Evolutionary conservation across 164 flowering plant genomes (phyloP), one percentile per base, ranked within the genome.

Genomic region (Saururus chinensis): DNA sequence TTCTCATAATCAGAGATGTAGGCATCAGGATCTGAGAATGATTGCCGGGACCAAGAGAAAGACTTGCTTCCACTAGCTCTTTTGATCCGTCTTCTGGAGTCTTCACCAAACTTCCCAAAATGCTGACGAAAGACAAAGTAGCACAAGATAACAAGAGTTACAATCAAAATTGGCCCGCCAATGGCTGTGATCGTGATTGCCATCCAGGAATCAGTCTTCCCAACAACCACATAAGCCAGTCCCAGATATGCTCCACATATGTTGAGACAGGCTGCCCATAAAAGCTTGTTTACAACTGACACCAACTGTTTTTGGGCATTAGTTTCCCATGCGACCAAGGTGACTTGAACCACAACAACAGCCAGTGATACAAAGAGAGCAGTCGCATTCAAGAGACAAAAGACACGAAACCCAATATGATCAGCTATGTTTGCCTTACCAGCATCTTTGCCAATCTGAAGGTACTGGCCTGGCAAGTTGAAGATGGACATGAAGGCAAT

Each of bases 251-350:
- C 87, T 4, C 87, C 92, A 56, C 92, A 88, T 19, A 96, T 93
- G 83, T 89, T 82, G 19, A 84, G 68, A 61, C 91, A 85, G 21
- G 98, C 98, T 49, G 92, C 82, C 98, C 97, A 93, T 92, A 90
- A 88, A 12, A 90, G 80, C 77, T 93, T 93, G 83, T 90, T 93
- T 21, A 88, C 82, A 0, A 93, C 87, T 0, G 95, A 85, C 19
- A 93, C 93, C 4, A 93, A 81, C 76, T 73, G 84, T 66, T 80
- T 82, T 66, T 93, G 98, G 55, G 98, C 90, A 22, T 74, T 74
- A 0, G 98, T 88, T 66, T 93, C 97, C 98, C 98, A 93, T 1
- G 92, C 96, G 53, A 90, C 84, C 74, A 93, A 62, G 35, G 98
- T 90, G 53, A 93, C 90, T 73, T 90, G 96, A 70, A 93, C 95